Evolutionary conservation across 1,284 basidiomycete species (phyloP).

Genomic region (Sanghuangporus weigelae): DNA sequence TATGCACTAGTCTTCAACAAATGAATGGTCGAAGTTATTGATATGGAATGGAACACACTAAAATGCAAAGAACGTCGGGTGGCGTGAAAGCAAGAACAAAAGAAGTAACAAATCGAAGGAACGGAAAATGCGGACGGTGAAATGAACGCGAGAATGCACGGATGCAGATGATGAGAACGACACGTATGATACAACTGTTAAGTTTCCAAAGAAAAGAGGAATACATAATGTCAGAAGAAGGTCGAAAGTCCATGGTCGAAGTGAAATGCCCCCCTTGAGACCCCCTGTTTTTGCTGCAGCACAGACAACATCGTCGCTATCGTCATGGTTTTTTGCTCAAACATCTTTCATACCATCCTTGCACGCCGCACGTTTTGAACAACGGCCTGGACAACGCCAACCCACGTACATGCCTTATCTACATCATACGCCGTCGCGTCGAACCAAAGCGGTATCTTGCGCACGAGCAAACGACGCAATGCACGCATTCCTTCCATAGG

Average conservation of each 20-base stretch:
- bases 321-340: no score
- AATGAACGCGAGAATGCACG: not conserved
- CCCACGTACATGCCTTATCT: slow-evolving; percentile 52
- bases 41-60: not conserved
- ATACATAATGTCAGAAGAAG: not conserved
- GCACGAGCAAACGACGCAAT: slow-evolving; percentile 52
- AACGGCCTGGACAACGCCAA: slow-evolving; percentile 57
- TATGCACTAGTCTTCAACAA: not conserved
- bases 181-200: not conserved
- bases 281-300: no score
- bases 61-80: no score
- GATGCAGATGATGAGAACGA: not conserved
- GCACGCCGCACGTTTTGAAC: slow-evolving; percentile 47
- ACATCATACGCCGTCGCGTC: slow-evolving; percentile 59
- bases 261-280: no score
- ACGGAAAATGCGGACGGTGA: not conserved
- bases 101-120: no score
- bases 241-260: not conserved
- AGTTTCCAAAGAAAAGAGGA: not conserved
- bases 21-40: no score
- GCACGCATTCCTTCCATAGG: slow-evolving; percentile 51
- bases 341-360: not conserved
- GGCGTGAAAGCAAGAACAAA: no score
- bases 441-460: slow-evolving; percentile 55
- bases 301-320: no score